Percentiles rank a stretch among this genome's conserved stretches.
Evolutionary conservation across 768 basidiomycete species (phyloP).

Genomic region (Collybia sordida): DNA sequence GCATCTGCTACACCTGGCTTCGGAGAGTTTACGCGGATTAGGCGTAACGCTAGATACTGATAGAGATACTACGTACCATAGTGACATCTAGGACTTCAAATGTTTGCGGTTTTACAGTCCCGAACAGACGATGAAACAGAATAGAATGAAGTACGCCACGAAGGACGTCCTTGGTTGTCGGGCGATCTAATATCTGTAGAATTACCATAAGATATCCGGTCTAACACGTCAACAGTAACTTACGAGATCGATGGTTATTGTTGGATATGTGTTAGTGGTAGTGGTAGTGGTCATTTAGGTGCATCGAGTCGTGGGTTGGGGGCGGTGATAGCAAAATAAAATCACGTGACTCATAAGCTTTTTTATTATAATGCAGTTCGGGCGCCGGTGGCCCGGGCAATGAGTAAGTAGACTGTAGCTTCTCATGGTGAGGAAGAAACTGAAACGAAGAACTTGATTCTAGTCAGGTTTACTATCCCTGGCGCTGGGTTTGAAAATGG

Average conservation of each 20-base stretch:
- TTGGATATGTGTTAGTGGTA: slow-evolving; percentile 28
- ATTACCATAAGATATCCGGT: slow-evolving; percentile 5
- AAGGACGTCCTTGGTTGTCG: slow-evolving; percentile 71
- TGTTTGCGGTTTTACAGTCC: slow-evolving; percentile 71
- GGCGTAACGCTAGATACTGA: not conserved
- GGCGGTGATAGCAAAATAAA: too few species aligned
- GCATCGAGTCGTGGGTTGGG: too few species aligned
- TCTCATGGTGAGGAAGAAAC: too few species aligned
- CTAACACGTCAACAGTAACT: not conserved
- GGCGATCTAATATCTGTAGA: slow-evolving; percentile 67
- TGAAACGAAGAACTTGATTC: too few species aligned
- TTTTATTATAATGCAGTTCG: too few species aligned
- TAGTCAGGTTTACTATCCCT: too few species aligned
- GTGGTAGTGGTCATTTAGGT: not conserved
- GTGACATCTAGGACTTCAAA: slow-evolving; percentile 85
- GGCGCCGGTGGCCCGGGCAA: too few species aligned
- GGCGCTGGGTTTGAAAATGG: too few species aligned
- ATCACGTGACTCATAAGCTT: too few species aligned
- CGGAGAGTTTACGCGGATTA: not conserved
- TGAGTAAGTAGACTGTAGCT: too few species aligned
- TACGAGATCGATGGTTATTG: slow-evolving; percentile 52
- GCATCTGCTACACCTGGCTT: slow-evolving; percentile 80
- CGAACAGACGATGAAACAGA: slow-evolving; percentile 82
- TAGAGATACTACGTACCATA: slow-evolving; percentile 50
- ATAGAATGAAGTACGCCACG: slow-evolving; percentile 78